Evolutionary conservation across 2,329 filamentous ascomycete genomes (phyloP).

Genomic region (Diaporthe helianthi): DNA sequence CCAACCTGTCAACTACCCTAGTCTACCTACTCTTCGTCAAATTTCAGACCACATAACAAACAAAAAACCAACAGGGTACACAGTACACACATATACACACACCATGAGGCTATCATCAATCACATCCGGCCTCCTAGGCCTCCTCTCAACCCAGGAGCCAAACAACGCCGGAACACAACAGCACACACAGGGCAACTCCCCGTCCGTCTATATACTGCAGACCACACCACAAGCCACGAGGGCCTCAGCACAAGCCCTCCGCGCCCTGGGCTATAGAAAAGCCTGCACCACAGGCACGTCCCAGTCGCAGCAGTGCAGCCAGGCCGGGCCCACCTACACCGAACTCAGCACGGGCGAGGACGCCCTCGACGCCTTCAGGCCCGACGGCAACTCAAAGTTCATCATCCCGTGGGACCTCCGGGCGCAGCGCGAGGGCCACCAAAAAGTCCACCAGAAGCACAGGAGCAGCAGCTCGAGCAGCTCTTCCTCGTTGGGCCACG

Average conservation of each 20-base stretch:
- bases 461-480: too few relatives aligned
- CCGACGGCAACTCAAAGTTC: slow-evolving; percentile 20
- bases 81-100: not conserved
- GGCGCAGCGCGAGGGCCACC: not conserved
- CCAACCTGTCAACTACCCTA: not conserved
- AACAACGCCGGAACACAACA: not conserved
- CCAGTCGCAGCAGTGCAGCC: not conserved
- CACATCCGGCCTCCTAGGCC: slow-evolving; percentile 8
- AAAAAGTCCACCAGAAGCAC: not conserved
- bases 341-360: slow-evolving; percentile 23
- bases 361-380: slow-evolving; percentile 7
- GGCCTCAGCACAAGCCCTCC: slow-evolving; percentile 5
- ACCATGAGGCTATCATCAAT: slow-evolving; percentile 20
- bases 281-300: slow-evolving; percentile 1
- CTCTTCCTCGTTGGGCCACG: not conserved
- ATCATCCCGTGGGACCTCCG: slow-evolving; percentile 19
- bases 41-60: not conserved
- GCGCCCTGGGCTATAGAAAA: slow-evolving; percentile 6
- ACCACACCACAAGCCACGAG: slow-evolving; percentile 16
- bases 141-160: slow-evolving; percentile 17
- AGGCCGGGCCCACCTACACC: slow-evolving; percentile 1
- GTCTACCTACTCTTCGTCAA: not conserved
- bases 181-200: not conserved
- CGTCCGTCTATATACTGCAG: slow-evolving; percentile 17
- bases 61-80: not conserved